Percentiles rank a stretch among this genome's conserved stretches.
These are phyloP conservation scores for Raddia guianensis DNA, from an alignment of 176 grass and related monocot species.

Conservation along the genomic window DNA sequence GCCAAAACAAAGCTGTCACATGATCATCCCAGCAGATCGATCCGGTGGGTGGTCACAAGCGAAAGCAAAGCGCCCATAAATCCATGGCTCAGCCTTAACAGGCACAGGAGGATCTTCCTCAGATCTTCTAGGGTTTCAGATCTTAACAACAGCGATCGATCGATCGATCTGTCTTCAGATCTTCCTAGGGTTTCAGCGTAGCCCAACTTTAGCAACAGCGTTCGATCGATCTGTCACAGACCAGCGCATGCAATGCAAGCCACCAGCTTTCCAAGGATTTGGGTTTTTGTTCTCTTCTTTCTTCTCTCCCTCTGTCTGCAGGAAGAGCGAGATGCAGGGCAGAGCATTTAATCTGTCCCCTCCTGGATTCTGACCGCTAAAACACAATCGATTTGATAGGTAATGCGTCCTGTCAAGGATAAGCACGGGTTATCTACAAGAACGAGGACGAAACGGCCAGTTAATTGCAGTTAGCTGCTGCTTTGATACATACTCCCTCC, in stretches of 20 bases:
- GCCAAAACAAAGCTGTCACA: not conserved
- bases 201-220: not conserved
- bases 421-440: not conserved
- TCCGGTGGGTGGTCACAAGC: not conserved
- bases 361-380: not conserved
- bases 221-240: not conserved
- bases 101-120: not conserved
- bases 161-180: not conserved
- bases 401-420: not conserved
- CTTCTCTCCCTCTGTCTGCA: not conserved
- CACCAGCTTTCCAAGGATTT: conserved; percentile 2
- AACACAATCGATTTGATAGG: not conserved
- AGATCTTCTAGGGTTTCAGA: not conserved
- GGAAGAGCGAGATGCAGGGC: not conserved
- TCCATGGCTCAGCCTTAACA: not conserved
- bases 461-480: no score
- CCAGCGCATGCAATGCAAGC: not conserved
- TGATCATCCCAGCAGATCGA: not conserved
- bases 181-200: not conserved
- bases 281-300: not conserved
- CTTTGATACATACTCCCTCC: no score
- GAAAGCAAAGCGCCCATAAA: not conserved
- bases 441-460: not conserved
- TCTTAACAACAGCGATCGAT: no score
- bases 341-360: not conserved